These are phyloP conservation scores for Trypanosoma conorhini DNA, from an alignment of 208 protist species.

Conservation along the genomic window DNA sequence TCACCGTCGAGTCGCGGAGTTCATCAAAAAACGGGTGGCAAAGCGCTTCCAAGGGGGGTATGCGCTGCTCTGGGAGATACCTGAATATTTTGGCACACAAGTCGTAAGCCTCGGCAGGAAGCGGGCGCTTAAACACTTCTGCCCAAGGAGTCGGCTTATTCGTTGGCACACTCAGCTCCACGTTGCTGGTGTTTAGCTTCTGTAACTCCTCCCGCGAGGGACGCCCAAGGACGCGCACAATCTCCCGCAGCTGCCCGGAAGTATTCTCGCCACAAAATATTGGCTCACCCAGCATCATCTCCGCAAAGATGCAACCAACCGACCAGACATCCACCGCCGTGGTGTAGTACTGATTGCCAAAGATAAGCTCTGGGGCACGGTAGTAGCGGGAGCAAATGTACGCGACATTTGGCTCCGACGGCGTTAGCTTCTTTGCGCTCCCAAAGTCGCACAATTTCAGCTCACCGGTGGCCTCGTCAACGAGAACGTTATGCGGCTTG, in stretches of 20 bases:
- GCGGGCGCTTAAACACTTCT: slow-evolving; percentile 54
- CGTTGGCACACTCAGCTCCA: slow-evolving; percentile 52
- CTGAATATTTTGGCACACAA: slow-evolving; percentile 93
- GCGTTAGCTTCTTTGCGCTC: slow-evolving; percentile 99
- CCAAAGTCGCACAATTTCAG: slow-evolving; percentile 99
- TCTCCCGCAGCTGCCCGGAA: slow-evolving; percentile 98
- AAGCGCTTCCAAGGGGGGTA: slow-evolving; percentile 87
- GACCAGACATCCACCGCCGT: slow-evolving; percentile 99
- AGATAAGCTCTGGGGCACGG: slow-evolving; percentile 99
- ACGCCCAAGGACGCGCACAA: slow-evolving; percentile 97
- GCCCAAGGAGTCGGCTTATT: slow-evolving; percentile 57
- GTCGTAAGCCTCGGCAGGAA: slow-evolving; percentile 87
- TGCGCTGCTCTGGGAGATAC: slow-evolving; percentile 93
- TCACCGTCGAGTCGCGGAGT: slow-evolving; percentile 78
- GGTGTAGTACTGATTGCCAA: slow-evolving; percentile 99
- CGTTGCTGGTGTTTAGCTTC: slow-evolving; percentile 61
- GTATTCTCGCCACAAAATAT: slow-evolving; percentile 99
- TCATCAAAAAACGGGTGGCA: slow-evolving; percentile 99
- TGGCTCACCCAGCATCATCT: slow-evolving; percentile 99
- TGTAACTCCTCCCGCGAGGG: slow-evolving; percentile 76
- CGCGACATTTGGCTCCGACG: slow-evolving; percentile 98
- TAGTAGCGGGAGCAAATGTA: slow-evolving; percentile 99
- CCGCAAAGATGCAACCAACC: slow-evolving; percentile 99
- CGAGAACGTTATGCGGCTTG: slow-evolving; percentile 99
- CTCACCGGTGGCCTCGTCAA: slow-evolving; percentile 96